Percentiles rank a stretch among this genome's conserved stretches.
These are phyloP conservation scores for Volvox carteri DNA, from an alignment of 163 green algal genomes.

Conservation along the genomic window DNA sequence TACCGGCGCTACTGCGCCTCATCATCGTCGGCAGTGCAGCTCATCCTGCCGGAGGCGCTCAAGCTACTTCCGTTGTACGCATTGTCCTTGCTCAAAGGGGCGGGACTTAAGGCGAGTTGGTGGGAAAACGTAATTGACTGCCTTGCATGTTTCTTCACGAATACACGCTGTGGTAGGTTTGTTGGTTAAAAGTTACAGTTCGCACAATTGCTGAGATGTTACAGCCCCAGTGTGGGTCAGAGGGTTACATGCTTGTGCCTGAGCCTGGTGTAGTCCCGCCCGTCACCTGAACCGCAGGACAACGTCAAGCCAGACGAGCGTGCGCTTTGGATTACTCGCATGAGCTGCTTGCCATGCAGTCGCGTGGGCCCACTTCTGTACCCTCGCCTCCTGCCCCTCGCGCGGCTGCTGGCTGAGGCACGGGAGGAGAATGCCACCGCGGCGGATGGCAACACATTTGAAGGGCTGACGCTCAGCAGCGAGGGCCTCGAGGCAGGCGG, in stretches of 20 bases:
- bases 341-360: conserved; percentile 69
- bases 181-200: too few relatives aligned
- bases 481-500: conserved; percentile 88
- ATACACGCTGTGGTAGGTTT: too few relatives aligned
- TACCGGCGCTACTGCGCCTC: conserved; percentile 93
- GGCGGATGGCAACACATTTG: conserved; percentile 51
- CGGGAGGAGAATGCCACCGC: conserved; percentile 9
- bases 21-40: conserved; percentile 81
- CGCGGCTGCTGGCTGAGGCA: conserved; percentile 47
- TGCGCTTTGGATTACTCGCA: conserved; percentile 77
- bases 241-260: too few relatives aligned
- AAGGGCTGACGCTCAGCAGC: conserved; percentile 62
- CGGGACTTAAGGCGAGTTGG: conserved; percentile 74
- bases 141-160: too few relatives aligned
- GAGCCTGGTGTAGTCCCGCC: too few relatives aligned
- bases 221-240: too few relatives aligned
- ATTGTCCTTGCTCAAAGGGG: conserved; percentile 90
- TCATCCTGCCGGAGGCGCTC: conserved; percentile 96
- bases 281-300: too few relatives aligned
- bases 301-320: conserved; percentile 86
- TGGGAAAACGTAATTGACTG: conserved; percentile 73
- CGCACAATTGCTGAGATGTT: too few relatives aligned
- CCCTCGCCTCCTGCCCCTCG: conserved; percentile 83
- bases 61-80: conserved; percentile 96
- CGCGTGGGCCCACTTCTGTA: conserved; percentile 73